Conservation (phyloP, 2,329 filamentous ascomycete species). For the Fusarium pseudocircinatum region DNA sequence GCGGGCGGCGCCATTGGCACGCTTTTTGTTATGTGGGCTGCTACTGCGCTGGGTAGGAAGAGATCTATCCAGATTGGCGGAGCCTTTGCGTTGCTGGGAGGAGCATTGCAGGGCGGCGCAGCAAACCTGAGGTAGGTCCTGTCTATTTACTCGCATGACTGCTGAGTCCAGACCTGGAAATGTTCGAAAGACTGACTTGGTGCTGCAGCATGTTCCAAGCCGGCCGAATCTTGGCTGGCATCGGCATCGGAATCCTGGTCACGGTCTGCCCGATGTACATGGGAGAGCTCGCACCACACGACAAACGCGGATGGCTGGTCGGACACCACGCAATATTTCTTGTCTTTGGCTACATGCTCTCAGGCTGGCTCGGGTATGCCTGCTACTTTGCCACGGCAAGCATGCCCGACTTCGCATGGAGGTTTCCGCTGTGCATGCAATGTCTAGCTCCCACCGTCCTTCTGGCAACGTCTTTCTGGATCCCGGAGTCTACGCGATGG, state of each 20-base stretch:
- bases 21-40: conserved; percentile 60
- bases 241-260: conserved; percentile 52
- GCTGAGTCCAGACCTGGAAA: too few species aligned
- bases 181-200: background rate
- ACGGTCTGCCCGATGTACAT: conserved; percentile 50
- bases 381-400: conserved; percentile 39
- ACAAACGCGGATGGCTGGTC: conserved; percentile 59
- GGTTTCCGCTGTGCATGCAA: conserved; percentile 55
- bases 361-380: conserved; percentile 50
- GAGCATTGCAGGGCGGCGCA: conserved; percentile 57
- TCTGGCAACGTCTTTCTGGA: conserved; percentile 46
- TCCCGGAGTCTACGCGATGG: conserved; percentile 59
- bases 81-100: conserved; percentile 55
- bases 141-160: too few species aligned
- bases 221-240: conserved; percentile 55
- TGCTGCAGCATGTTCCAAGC: conserved; percentile 48
- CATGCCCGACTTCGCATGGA: conserved; percentile 50
- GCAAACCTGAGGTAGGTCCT: conserved; percentile 51
- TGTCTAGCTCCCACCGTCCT: conserved; percentile 50
- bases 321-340: conserved; percentile 59
- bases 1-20: conserved; percentile 58
- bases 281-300: conserved; percentile 46
- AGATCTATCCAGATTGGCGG: conserved; percentile 57
- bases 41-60: conserved; percentile 53
- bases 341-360: conserved; percentile 57